Evolutionary conservation across 257 asterid genomes (phyloP), one percentile per base, ranked within the genome.

Genomic region (Agastache rugosa): DNA sequence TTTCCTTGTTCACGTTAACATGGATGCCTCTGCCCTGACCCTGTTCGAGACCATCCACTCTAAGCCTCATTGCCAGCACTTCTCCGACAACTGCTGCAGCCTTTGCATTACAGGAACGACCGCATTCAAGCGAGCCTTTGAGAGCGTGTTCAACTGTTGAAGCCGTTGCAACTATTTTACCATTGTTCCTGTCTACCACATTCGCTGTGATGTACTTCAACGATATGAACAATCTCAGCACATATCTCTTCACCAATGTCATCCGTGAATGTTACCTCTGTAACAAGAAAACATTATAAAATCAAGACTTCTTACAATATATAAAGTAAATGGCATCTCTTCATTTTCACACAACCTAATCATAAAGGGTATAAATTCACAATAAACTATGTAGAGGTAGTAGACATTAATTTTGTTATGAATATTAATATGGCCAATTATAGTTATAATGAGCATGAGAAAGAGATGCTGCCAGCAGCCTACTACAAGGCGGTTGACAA

Each of bases 41-140:
- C 2, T 87, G 90, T 64, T 90, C 96, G 50, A 92, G 93, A 15
- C 93, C 98, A 68, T 90, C 98, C 22, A 89, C 94, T 70, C 85
- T 84, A 61, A 93, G 90, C 53, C 98, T 83, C 96, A 86, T 91
- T 2, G 97, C 98, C 77, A 93, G 82, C 35, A 91, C 97, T 75
- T 93, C 98, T 45, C 97, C 98, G 42, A 93, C 97, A 29, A 87
- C 83, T 5, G 89, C 81, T 35, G 98, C 97, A 0, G 98, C 97
- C 75, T 91, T 93, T 2, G 97, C 97, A 14, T 90, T 93, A 86
- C 97, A 91, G 53, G 88, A 73, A 37, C 96, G 88, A 8, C 98
- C 93, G 53, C 97, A 91, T 77, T 91, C 98, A 14, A 91, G 78
- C 2, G 92, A 81, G 50, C 73, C 81, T 69, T 89, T 93, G 23